Evolutionary conservation across 805 yeast genomes (phyloP), one percentile per base, ranked within the genome.

Genomic region (Metschnikowia kunwiensis): DNA sequence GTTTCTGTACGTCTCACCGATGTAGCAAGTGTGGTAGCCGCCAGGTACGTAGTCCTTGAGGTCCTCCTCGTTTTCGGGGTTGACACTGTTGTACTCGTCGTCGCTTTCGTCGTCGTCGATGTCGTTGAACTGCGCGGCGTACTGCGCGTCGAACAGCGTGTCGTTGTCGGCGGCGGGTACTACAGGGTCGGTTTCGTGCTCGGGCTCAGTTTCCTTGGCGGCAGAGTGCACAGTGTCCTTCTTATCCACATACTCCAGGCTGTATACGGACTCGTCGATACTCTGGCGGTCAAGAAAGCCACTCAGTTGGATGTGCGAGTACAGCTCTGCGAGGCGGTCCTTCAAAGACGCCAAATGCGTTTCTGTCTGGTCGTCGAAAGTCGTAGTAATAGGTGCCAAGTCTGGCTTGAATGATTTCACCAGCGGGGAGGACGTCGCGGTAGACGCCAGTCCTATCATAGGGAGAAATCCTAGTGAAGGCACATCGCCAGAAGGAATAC

Each of bases 11-110:
- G 58, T 52, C 46, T 80, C 85, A 20, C 80, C 78, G 20, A 75
- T 67, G 38, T 48, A 61, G 4, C 79, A 79, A 2, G 84, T 81
- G 51, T 79, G 84, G 56, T 79, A 79, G 1, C 86, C 86, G 10
- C 84, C 85, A 5, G 58, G 59, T 35, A 70, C 61, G 53, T 80
- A 80, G 46, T 78, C 83, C 17, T 57, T 56, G 24, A 60, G 64
- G 40, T 62, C 69, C 51, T 79, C 84, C 50, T 79, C 84, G 35
- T 54, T 46, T 13, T 47, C 55, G 8, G 64, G 44, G 24, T 54
- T 46, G 12, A 47, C 45, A 14, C 34, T 38, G 9, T 27, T 43
- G 15, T 50, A 50, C 14, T 49, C 57, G 21, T 45, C 44, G 15
- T 51, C 52, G 6, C 56, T 59, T 20, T 53, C 60, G 12, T 41